Evolutionary conservation across 176 grass and related monocot species (phyloP).

Genomic region (Cenchrus fungigraminus): DNA sequence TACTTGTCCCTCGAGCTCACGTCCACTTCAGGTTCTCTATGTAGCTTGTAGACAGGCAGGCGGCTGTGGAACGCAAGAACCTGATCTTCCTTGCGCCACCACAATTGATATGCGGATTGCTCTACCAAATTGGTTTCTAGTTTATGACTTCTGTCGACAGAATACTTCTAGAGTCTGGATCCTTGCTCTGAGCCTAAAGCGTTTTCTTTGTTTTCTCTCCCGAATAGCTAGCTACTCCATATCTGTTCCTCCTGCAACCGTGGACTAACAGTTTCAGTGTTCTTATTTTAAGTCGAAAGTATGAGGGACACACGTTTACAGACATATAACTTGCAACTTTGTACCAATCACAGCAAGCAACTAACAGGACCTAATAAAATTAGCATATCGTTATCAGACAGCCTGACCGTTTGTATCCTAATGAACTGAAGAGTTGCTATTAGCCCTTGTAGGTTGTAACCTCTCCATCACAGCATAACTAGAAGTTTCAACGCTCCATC

Average conservation of each 20-base stretch:
- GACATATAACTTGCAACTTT: neutral
- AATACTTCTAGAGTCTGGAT: constrained; percentile 2
- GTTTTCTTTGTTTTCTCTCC: neutral
- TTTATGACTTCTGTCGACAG: constrained; percentile 13
- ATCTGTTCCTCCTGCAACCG: constrained; percentile 3
- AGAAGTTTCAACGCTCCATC: neutral
- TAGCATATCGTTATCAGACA: constrained; percentile 3
- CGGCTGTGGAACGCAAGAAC: neutral
- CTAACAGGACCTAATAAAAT: neutral
- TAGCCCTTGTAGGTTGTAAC: neutral
- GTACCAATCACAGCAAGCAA: neutral
- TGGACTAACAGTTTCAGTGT: constrained; percentile 18
- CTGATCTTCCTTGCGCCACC: neutral
- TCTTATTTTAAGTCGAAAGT: constrained; percentile 19
- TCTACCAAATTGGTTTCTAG: neutral
- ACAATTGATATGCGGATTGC: neutral
- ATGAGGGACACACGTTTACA: neutral
- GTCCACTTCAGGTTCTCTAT: constrained; percentile 9
- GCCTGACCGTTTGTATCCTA: neutral
- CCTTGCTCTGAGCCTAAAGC: neutral
- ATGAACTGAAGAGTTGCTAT: constrained; percentile 16
- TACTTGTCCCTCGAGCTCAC: constrained; percentile 4
- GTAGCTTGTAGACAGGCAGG: neutral
- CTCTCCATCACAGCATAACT: neutral
- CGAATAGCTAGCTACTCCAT: neutral